These are phyloP conservation scores for Aureococcus anophagefferens DNA, from an alignment of 108 stramenopile genomes.

Conservation along the genomic window DNA sequence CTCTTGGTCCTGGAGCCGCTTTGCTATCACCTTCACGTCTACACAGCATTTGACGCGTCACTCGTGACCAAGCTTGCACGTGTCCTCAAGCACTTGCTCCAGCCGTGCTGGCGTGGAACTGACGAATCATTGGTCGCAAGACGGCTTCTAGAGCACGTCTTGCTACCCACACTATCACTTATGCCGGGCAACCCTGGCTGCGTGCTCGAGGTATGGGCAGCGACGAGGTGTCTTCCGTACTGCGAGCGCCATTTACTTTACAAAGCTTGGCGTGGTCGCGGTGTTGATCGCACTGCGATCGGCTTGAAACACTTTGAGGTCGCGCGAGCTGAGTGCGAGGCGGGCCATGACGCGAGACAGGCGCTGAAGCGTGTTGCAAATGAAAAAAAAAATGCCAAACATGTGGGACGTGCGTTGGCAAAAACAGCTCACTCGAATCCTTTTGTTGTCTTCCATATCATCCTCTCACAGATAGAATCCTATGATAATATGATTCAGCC, in stretches of 20 bases:
- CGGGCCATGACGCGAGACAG: conserved; percentile 59
- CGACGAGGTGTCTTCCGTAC: conserved; percentile 52
- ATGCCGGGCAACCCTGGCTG: conserved; percentile 41
- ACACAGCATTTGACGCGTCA: no score
- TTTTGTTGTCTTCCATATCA: conserved; percentile 65
- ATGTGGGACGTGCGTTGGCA: conserved; percentile 50
- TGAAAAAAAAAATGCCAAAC: conserved; percentile 65
- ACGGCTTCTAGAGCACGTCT: no score
- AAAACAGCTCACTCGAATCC: conserved; percentile 74
- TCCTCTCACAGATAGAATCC: conserved; percentile 79
- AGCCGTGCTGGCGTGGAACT: no score
- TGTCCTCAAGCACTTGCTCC: no score
- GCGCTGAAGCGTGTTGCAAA: conserved; percentile 74
- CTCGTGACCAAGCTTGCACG: no score
- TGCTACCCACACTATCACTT: no score
- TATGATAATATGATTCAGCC: conserved; percentile 85
- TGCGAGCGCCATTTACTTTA: conserved; percentile 59
- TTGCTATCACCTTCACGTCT: no score
- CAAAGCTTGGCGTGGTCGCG: conserved; percentile 54
- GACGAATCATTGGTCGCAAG: no score
- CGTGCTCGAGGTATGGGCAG: conserved; percentile 57
- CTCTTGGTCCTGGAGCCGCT: no score
- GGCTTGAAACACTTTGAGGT: conserved; percentile 22
- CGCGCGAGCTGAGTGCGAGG: conserved; percentile 56
- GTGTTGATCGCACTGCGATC: conserved; percentile 23